These are phyloP conservation scores for Moesziomyces aphidis DNA, from an alignment of 1,284 basidiomycete species.

Conservation along the genomic window DNA sequence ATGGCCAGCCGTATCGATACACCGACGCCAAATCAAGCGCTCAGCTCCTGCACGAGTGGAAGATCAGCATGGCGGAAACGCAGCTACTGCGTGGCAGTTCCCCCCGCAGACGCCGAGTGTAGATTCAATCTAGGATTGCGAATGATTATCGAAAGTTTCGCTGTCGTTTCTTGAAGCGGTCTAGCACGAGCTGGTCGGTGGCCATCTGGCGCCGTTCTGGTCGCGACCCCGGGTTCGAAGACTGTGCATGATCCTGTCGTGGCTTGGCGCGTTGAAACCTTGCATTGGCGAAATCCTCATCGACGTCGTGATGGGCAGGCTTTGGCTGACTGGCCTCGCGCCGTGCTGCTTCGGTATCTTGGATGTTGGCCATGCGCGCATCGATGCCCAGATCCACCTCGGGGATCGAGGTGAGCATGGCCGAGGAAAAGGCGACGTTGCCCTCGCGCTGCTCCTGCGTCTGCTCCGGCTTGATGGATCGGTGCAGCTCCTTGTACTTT, in stretches of 20 bases:
- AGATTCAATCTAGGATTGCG: background rate
- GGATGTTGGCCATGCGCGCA: constrained; percentile 89
- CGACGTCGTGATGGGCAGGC: constrained; percentile 62
- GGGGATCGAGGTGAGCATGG: constrained; percentile 93
- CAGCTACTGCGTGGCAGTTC: background rate
- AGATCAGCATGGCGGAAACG: constrained; percentile 9
- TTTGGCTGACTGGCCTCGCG: constrained; percentile 78
- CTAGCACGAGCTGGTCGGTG: constrained; percentile 85
- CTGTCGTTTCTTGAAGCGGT: constrained; percentile 68
- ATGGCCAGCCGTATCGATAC: constrained; percentile 29
- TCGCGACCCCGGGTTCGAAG: constrained; percentile 62
- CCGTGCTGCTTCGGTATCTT: constrained; percentile 95
- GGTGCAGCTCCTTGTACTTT: constrained; percentile 70
- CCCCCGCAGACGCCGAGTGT: background rate
- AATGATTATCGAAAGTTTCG: constrained; percentile 14
- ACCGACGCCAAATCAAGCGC: background rate
- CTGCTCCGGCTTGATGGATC: constrained; percentile 71
- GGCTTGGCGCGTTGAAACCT: constrained; percentile 71
- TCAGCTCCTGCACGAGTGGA: constrained; percentile 3
- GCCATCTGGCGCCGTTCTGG: constrained; percentile 78
- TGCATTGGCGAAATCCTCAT: constrained; percentile 81
- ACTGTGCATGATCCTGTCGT: constrained; percentile 73
- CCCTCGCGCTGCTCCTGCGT: constrained; percentile 78
- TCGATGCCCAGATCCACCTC: constrained; percentile 98
- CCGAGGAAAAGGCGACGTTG: constrained; percentile 87